Conservation (phyloP, 345 rosid genomes). For the Populus simonii region DNA sequence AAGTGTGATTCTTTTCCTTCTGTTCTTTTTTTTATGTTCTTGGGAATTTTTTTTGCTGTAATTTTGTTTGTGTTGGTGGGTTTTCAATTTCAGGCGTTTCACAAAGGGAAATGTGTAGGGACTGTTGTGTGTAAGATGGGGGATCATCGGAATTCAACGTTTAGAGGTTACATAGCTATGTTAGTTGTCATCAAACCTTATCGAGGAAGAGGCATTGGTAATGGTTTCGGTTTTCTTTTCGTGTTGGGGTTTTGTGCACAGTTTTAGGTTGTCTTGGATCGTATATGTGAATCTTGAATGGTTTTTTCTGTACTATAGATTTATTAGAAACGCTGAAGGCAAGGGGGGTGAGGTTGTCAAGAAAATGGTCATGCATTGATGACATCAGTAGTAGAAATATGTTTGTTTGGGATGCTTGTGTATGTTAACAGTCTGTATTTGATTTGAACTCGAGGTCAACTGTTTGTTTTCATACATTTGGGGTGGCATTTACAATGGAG, state of each 20-base stretch:
- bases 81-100: constrained; percentile 61
- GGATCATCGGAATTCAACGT: constrained; percentile 68
- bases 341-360: neutral
- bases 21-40: neutral
- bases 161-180: constrained; percentile 98
- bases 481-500: neutral
- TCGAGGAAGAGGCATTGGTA: constrained; percentile 90
- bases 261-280: neutral
- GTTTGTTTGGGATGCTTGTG: neutral
- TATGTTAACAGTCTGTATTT: neutral
- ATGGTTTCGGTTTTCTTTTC: neutral
- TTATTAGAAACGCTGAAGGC: neutral
- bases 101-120: constrained; percentile 79
- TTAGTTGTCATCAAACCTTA: constrained; percentile 84
- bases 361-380: neutral
- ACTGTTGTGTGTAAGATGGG: constrained; percentile 98
- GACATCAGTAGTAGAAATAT: neutral
- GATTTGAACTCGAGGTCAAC: neutral
- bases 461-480: neutral
- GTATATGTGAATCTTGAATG: neutral
- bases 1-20: constrained; percentile 4
- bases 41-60: neutral
- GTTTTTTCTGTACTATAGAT: neutral
- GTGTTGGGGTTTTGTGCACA: neutral
- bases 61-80: neutral